phyloP scores from a whole-genome alignment of 345 rosid species.

The Isatis tinctoria region DNA sequence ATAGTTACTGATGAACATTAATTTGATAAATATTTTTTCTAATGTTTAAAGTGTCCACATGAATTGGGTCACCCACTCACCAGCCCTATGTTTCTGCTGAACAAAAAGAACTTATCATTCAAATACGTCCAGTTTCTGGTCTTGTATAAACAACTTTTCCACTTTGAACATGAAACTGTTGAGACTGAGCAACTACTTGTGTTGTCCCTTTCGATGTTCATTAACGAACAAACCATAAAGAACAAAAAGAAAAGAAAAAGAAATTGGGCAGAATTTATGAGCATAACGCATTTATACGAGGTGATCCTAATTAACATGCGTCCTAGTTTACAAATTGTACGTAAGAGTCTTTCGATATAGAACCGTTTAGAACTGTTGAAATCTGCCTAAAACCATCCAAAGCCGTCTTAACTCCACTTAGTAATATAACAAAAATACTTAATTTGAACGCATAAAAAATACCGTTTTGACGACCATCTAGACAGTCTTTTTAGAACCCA shows the following conservation, averaged over 20 bases:
- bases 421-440: neutral
- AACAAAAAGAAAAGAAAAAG: neutral
- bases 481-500: neutral
- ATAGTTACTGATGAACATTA: neutral
- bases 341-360: neutral
- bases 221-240: constrained; percentile 22
- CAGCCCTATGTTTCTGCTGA: constrained; percentile 17
- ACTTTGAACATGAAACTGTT: constrained; percentile 28
- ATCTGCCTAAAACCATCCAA: neutral
- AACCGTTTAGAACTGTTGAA: neutral
- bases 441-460: neutral
- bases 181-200: constrained; percentile 28
- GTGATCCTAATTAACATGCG: neutral
- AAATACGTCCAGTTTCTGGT: constrained; percentile 17
- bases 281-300: neutral
- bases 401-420: no score
- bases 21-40: neutral
- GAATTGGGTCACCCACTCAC: constrained; percentile 19
- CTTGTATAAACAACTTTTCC: constrained; percentile 17
- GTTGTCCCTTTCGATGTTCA: constrained; percentile 28
- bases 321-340: neutral
- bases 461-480: neutral
- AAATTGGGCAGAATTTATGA: neutral
- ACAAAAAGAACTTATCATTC: neutral
- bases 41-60: neutral